A percentile compares a stretch with the other conserved stretches of the same genome.
phyloP scores from a whole-genome alignment of 495 filamentous ascomycete genomes.

The Margaritispora aquatica region DNA sequence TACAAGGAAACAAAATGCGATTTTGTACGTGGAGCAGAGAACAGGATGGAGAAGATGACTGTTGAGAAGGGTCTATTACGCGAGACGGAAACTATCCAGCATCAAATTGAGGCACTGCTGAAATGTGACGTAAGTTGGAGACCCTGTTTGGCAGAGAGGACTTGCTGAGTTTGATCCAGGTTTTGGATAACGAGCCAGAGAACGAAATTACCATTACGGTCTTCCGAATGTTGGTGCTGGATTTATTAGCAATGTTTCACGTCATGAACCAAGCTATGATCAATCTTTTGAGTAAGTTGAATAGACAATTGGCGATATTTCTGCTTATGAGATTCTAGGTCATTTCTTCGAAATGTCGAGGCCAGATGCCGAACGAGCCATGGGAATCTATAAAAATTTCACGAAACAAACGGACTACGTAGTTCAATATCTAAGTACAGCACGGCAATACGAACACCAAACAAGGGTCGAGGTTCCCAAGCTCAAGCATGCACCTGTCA shows the following conservation, averaged over 20 bases:
- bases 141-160: background rate
- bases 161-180: conserved; percentile 39
- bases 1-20: conserved; percentile 82
- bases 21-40: conserved; percentile 79
- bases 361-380: conserved; percentile 83
- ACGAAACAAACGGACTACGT: conserved; percentile 88
- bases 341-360: conserved; percentile 99
- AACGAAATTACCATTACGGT: conserved; percentile 96
- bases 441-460: conserved; percentile 82
- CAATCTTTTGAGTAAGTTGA: conserved; percentile 77
- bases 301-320: conserved; percentile 15
- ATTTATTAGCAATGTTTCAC: conserved; percentile 85
- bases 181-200: conserved; percentile 82
- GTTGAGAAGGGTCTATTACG: conserved; percentile 90
- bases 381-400: conserved; percentile 91
- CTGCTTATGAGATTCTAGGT: conserved; percentile 42
- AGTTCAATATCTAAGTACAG: conserved; percentile 81
- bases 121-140: conserved; percentile 72
- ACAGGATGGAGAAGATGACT: conserved; percentile 74
- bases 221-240: conserved; percentile 87
- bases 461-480: conserved; percentile 94
- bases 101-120: conserved; percentile 76
- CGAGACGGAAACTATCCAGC: conserved; percentile 89
- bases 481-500: conserved; percentile 93
- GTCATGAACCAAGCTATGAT: conserved; percentile 97